Conservation (phyloP, 2,329 filamentous ascomycete species). For the Amesomyces nigricolor region DNA sequence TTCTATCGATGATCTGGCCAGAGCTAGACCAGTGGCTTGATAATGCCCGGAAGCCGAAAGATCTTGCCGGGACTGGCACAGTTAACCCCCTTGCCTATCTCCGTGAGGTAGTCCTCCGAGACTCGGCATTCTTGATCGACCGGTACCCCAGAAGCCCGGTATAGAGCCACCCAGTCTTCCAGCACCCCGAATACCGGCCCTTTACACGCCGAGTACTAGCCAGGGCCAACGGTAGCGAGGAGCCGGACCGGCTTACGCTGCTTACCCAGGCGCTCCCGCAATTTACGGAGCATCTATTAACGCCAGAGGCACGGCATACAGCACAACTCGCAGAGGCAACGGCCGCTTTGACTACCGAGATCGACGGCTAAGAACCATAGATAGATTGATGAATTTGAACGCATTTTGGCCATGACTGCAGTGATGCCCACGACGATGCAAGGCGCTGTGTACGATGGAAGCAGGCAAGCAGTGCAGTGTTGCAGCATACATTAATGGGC, state of each 20-base stretch:
- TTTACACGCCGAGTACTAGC: neutral
- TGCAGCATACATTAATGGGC: too few relatives aligned
- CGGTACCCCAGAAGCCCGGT: neutral
- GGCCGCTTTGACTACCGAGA: slow-evolving; percentile 1
- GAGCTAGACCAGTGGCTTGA: neutral
- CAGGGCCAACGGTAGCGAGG: neutral
- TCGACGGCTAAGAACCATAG: neutral
- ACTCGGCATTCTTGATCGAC: slow-evolving; percentile 1
- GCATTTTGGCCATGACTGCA: too few relatives aligned
- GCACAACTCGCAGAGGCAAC: neutral
- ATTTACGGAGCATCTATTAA: slow-evolving; percentile 1
- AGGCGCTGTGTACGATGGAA: too few relatives aligned
- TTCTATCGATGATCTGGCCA: neutral
- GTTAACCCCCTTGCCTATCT: neutral
- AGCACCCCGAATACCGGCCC: neutral
- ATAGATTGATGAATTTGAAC: neutral
- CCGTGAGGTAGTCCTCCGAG: neutral
- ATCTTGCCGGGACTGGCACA: neutral
- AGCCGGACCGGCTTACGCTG: neutral
- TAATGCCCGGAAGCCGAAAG: neutral
- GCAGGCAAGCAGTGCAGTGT: too few relatives aligned
- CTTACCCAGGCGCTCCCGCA: neutral
- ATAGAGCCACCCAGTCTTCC: slow-evolving; percentile 4
- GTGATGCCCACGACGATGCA: too few relatives aligned
- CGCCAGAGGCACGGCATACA: neutral